Evolutionary conservation across 208 protist species (phyloP), one percentile per base, ranked within the genome.

Genomic region (Trypanosoma melophagium): DNA sequence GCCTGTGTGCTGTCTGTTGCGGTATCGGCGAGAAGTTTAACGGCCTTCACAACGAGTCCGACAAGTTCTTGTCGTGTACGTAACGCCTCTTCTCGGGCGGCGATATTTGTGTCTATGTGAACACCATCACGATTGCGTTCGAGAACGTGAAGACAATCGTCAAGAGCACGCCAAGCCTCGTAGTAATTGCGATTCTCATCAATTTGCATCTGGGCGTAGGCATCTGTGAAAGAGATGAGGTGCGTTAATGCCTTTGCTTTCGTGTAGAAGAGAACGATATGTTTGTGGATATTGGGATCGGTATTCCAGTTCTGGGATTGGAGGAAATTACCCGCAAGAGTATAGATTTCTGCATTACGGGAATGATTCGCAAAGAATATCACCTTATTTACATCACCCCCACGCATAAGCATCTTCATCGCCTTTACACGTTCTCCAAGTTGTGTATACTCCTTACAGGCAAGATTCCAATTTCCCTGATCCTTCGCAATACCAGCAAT

Each of bases 281-380:
- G 86, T 77, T 98, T 98, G 76, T 98, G 93, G 50, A 99, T 95
- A 69, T 96, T 94, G 17, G 92, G 50, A 56, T 99, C 81, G 9
- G 77, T 83, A 55, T 91, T 85, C 95, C 95, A 98, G 76, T 94
- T 95, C 45, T 97, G 85, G 16, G 84, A 97, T 79, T 99, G 97
- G 53, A 99, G 79, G 69, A 97, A 98, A 82, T 99, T 98, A 9
- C 89, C 97, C 0, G 97, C 96, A 24, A 98, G 75, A 13, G 97
- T 97, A 77, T 97, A 99, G 50, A 99, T 97, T 63, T 98, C 93
- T 3, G 76, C 63, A 60, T 94, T 90, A 41, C 95, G 87, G 13
- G 95, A 98, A 75, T 98, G 93, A 69, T 95, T 97, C 0, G 97
- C 97, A 75, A 98, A 99, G 80, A 98, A 98, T 66, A 98, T 97